Evolutionary conservation across 2,329 filamentous ascomycete genomes (phyloP), one percentile per base, ranked within the genome.

Genomic region (Cercospora canescens): DNA sequence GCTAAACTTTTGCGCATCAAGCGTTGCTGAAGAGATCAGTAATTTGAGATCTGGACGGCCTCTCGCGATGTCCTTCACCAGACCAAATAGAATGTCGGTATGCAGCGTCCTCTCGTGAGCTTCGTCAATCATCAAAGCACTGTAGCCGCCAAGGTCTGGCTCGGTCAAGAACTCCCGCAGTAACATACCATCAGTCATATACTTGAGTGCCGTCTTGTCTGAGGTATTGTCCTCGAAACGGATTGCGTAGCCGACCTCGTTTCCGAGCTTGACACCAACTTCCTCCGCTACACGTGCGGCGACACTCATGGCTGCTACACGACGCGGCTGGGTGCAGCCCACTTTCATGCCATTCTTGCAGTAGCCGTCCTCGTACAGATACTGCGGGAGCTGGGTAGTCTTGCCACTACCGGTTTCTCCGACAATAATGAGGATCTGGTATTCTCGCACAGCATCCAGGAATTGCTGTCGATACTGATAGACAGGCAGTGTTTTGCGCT

Each of bases 151-250:
- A 6, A 98, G 82, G 71, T 94, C 89, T 0, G 94, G 94, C 74
- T 96, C 93, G 0, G 92, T 94, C 81, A 97, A 87, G 70, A 97
- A 91, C 76, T 97, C 93, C 76, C 93, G 86, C 32, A 98, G 83
- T 41, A 98, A 82, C 91, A 98, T 96, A 76, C 95, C 95, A 75
- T 99, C 95, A 0, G 95, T 99, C 91, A 96, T 94, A 79, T 97
- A 98, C 79, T 97, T 96, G 62, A 99, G 81, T 7, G 94, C 84
- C 0, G 95, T 98, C 80, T 96, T 96, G 74, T 96, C 93, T 76
- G 88, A 92, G 0, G 93, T 96, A 69, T 89, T 89, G 78, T 97
- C 92, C 76, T 99, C 95, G 73, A 98, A 99, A 67, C 95, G 91
- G 72, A 99, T 96, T 0, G 90, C 90, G 77, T 97, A 99, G 16